phyloP scores from a whole-genome alignment of 1,284 basidiomycete genomes.

The Melanopsichium pennsylvanicum region DNA sequence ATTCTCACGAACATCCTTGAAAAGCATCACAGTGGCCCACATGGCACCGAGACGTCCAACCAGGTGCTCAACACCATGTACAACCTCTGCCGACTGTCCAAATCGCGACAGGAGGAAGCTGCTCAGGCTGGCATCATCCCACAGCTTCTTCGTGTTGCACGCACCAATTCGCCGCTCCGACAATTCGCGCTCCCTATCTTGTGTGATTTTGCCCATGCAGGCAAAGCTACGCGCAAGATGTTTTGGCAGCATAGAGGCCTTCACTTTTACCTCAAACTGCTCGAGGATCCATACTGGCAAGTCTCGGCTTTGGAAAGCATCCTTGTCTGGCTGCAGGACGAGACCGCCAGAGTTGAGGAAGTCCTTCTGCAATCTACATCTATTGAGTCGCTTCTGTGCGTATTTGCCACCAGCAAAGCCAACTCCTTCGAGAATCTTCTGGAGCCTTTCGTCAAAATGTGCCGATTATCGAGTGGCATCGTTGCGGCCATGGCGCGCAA shows the following conservation, averaged over 20 bases:
- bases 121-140: constrained; percentile 93
- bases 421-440: constrained; percentile 94
- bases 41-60: constrained; percentile 73
- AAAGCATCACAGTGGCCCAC: constrained; percentile 78
- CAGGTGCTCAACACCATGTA: constrained; percentile 63
- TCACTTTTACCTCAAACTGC: constrained; percentile 79
- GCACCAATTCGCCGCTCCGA: constrained; percentile 86
- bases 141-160: constrained; percentile 83
- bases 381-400: constrained; percentile 77
- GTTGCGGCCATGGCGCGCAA: constrained; percentile 78
- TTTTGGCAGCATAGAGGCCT: constrained; percentile 66
- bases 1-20: constrained; percentile 84
- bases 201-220: constrained; percentile 71
- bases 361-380: constrained; percentile 77
- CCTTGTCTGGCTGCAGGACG: constrained; percentile 92
- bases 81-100: constrained; percentile 58
- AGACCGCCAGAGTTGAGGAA: constrained; percentile 90
- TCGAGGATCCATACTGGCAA: constrained; percentile 94
- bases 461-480: constrained; percentile 78
- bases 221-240: constrained; percentile 57
- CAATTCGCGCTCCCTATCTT: constrained; percentile 96
- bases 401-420: constrained; percentile 82
- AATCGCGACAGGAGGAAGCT: constrained; percentile 82
- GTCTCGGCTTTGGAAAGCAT: constrained; percentile 90
- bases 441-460: constrained; percentile 79